Base-by-base conservation (phyloP, 345 rosid species). In the Pistacia atlantica region DNA sequence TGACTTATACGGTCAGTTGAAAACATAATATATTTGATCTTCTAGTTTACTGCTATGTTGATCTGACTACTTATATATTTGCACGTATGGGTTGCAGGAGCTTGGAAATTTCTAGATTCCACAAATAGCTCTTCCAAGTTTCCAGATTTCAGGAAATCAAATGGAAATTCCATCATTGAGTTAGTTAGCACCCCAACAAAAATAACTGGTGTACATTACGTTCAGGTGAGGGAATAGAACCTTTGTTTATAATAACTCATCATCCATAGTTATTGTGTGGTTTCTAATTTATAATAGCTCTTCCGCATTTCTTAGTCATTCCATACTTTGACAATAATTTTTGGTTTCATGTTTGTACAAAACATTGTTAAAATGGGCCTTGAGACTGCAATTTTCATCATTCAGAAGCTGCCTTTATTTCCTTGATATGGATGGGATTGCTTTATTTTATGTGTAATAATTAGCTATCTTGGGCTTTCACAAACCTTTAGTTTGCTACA, bases 201-300 rank as follows among this genome's bases (percentile, higher is more conserved):
- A 87, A 91, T 96, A 73, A 86, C 86, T 8, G 98, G 97, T 80
- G 97, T 96, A 71, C 98, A 96, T 86, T 96, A 93, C 84, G 92
- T 96, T 77, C 98, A 92, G 97, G 99, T 93, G 71, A 80, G 83
- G 64, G 56, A 69, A 22, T 72, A 74, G 11, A 74, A 22, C 37
- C 31, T 51, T 42, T 22, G 65, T 56, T 71, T 45, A 60, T 65
- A 3, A 13, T 9, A 63, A 60, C 16, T 70, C 45, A 16, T 59
- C 57, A 45, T 66, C 55, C 12, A 18, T 74, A 35, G 51, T 45
- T 65, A 59, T 56, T 45, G 49, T 63, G 70, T 20, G 54, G 56
- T 55, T 42, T 60, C n/a, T 51, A 49, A 46, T 63, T 73, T 9
- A 67, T 48, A 42, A 7, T 42, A 42, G 46, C 22, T 70, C 11